A percentile compares a stretch with the other conserved stretches of the same genome.
These are phyloP conservation scores for Apiotrichum veenhuisii DNA, from an alignment of 1,284 basidiomycete genomes.

Conservation along the genomic window DNA sequence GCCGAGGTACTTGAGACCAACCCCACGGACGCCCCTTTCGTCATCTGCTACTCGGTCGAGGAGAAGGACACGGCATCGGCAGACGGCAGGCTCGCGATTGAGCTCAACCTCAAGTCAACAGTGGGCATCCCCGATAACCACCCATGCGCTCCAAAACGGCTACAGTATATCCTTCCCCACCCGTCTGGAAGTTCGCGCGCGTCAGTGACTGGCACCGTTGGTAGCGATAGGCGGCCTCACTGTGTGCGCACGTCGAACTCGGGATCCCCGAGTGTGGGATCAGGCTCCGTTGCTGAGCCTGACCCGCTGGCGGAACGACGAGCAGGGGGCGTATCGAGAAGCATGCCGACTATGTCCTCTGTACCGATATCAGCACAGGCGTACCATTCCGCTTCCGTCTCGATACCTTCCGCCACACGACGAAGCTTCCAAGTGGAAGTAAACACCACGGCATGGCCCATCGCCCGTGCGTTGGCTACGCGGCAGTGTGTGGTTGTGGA, in stretches of 20 bases:
- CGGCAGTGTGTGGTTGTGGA: slow-evolving; percentile 30
- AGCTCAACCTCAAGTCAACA: slow-evolving; percentile 17
- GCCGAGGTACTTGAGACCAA: slow-evolving; percentile 15
- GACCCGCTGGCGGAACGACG: too few relatives aligned
- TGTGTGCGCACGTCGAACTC: too few relatives aligned
- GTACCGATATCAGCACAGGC: too few relatives aligned
- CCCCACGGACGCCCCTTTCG: slow-evolving; percentile 26
- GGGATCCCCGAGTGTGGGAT: too few relatives aligned
- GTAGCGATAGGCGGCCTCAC: too few relatives aligned
- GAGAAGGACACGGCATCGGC: neutral
- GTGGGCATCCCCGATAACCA: slow-evolving; percentile 23
- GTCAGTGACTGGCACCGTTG: neutral
- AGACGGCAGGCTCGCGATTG: neutral
- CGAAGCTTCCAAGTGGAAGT: too few relatives aligned
- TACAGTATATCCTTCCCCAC: neutral
- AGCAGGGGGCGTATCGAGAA: too few relatives aligned
- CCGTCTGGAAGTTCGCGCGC: neutral
- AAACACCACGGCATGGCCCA: slow-evolving; percentile 19
- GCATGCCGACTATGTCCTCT: too few relatives aligned
- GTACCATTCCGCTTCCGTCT: too few relatives aligned
- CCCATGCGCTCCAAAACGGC: slow-evolving; percentile 6
- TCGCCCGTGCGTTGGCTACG: slow-evolving; percentile 25
- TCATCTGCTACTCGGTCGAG: slow-evolving; percentile 22
- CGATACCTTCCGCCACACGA: too few relatives aligned
- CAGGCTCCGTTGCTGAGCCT: too few relatives aligned